Evolutionary conservation across 2,329 filamentous ascomycete species (phyloP).

Genomic region (Helotiales sp.): DNA sequence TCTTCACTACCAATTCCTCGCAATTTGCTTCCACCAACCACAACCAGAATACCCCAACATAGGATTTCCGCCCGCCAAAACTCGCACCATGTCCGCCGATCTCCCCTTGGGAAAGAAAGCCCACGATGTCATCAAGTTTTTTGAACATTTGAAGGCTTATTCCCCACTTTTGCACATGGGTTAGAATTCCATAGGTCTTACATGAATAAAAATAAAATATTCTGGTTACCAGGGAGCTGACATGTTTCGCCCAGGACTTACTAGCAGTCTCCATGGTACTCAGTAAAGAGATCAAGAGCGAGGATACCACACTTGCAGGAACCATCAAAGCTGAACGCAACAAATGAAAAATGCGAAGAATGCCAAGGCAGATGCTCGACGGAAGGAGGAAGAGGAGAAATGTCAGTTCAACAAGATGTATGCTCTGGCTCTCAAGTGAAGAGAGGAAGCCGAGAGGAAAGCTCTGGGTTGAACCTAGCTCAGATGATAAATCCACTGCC

Average conservation of each 20-base stretch:
- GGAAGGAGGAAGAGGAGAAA: neutral
- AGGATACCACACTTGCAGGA: neutral
- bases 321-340: neutral
- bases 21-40: neutral
- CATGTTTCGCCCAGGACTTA: too few relatives aligned
- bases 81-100: neutral
- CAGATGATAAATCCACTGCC: neutral
- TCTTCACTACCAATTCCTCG: too few relatives aligned
- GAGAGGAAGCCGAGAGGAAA: neutral
- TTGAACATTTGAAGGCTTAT: too few relatives aligned
- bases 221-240: too few relatives aligned
- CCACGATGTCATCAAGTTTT: too few relatives aligned
- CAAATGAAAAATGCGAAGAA: constrained; percentile 1
- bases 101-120: neutral
- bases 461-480: neutral
- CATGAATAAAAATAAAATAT: too few relatives aligned
- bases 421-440: neutral
- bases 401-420: neutral
- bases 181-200: too few relatives aligned
- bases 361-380: neutral
- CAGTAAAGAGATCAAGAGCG: neutral
- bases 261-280: too few relatives aligned
- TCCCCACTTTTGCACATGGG: too few relatives aligned
- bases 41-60: neutral
- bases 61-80: too few relatives aligned